Evolutionary conservation across 345 rosid genomes (phyloP).

Genomic region (Moricandia moricandioides): DNA sequence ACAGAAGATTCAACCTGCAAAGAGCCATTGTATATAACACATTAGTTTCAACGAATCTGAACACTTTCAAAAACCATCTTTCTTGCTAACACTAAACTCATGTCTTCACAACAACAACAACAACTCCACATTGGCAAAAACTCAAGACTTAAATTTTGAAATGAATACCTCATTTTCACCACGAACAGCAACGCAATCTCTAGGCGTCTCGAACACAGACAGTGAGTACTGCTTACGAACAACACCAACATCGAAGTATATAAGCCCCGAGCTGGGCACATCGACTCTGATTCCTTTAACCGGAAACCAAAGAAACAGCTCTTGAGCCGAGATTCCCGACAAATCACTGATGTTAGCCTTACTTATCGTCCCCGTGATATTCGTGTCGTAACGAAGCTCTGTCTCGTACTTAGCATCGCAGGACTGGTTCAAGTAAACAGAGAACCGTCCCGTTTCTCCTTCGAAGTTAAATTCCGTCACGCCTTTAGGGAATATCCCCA

Average conservation of each 20-base stretch:
- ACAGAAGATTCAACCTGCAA: slow-evolving; percentile 15
- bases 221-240: slow-evolving; percentile 77
- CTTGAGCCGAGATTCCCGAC: slow-evolving; percentile 81
- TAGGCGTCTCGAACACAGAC: slow-evolving; percentile 81
- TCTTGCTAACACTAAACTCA: background rate
- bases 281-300: slow-evolving; percentile 83
- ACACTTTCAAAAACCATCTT: background rate
- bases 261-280: slow-evolving; percentile 80
- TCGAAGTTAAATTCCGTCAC: slow-evolving; percentile 53
- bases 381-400: slow-evolving; percentile 73
- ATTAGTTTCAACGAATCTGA: slow-evolving; percentile 3
- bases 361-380: slow-evolving; percentile 63
- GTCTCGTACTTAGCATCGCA: slow-evolving; percentile 90
- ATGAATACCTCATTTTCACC: slow-evolving; percentile 30
- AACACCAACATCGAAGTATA: slow-evolving; percentile 87
- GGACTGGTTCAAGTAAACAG: slow-evolving; percentile 66
- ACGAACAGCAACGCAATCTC: slow-evolving; percentile 57
- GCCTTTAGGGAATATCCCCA: slow-evolving; percentile 82
- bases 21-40: background rate
- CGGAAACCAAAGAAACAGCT: slow-evolving; percentile 85
- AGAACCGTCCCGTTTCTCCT: slow-evolving; percentile 52
- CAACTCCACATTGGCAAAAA: too few relatives aligned
- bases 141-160: too few relatives aligned
- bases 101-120: background rate
- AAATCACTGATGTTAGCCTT: slow-evolving; percentile 58